A percentile compares a stretch with the other conserved stretches of the same genome.
These are phyloP conservation scores for Thozetella sp. DNA, from an alignment of 495 filamentous ascomycete species.

Conservation along the genomic window DNA sequence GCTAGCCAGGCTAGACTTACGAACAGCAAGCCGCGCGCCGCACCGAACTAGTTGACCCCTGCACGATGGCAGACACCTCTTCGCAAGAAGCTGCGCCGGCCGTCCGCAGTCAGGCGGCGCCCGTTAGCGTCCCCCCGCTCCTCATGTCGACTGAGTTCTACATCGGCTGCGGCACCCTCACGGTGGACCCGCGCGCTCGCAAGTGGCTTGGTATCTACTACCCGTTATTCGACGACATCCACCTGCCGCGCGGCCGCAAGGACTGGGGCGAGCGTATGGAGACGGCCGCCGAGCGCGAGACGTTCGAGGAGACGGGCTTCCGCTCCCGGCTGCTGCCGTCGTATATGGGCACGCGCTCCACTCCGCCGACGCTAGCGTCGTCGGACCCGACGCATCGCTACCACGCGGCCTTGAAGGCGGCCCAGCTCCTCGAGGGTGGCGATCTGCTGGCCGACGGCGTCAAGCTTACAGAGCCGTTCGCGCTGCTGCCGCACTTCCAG, in stretches of 20 bases:
- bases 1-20: too few relatives aligned
- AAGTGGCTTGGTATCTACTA: constrained; percentile 26
- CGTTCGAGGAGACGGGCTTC: constrained; percentile 28
- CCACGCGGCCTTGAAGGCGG: background rate
- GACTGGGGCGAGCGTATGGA: constrained; percentile 23
- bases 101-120: background rate
- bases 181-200: constrained; percentile 16
- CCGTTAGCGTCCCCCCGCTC: constrained; percentile 9
- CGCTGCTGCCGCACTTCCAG: constrained; percentile 15
- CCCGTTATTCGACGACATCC: constrained; percentile 8
- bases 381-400: background rate
- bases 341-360: constrained; percentile 14
- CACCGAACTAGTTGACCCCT: background rate
- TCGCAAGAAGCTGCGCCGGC: background rate
- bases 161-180: constrained; percentile 26
- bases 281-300: constrained; percentile 25
- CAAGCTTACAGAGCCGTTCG: constrained; percentile 11
- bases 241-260: constrained; percentile 32
- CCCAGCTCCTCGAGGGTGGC: background rate
- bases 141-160: constrained; percentile 25
- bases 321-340: constrained; percentile 14
- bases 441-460: constrained; percentile 4
- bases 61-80: background rate
- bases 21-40: too few relatives aligned
- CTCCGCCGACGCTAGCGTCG: background rate